Evolutionary conservation across 2,329 filamentous ascomycete species (phyloP).

Genomic region (Coleophoma cylindrospora): DNA sequence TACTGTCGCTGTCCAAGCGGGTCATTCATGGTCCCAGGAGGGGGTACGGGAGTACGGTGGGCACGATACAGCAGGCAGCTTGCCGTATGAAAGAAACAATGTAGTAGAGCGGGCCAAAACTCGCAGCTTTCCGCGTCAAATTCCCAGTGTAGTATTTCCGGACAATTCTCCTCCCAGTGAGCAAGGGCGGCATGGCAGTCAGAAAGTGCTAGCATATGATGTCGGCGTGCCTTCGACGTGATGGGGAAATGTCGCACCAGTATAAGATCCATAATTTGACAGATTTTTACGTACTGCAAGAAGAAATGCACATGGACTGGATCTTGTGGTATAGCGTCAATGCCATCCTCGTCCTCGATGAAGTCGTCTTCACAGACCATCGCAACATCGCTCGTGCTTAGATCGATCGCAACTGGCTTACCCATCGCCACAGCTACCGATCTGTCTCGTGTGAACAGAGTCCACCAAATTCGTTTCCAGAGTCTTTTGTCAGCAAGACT

Average conservation of each 20-base stretch:
- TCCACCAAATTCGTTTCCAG: constrained; percentile 99
- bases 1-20: neutral
- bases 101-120: constrained; percentile 90
- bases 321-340: constrained; percentile 52
- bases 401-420: constrained; percentile 85
- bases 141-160: constrained; percentile 79
- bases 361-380: constrained; percentile 96
- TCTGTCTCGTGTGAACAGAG: constrained; percentile 85
- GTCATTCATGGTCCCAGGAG: neutral
- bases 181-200: constrained; percentile 95
- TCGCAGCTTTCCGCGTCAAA: constrained; percentile 74
- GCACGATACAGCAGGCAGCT: neutral
- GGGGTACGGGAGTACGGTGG: neutral
- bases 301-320: constrained; percentile 91
- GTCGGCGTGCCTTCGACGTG: constrained; percentile 70
- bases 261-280: constrained; percentile 94
- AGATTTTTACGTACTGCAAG: constrained; percentile 92
- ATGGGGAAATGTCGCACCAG: constrained; percentile 93
- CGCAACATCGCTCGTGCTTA: constrained; percentile 38
- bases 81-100: constrained; percentile 36
- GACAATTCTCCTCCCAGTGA: constrained; percentile 94
- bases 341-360: constrained; percentile 78
- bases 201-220: constrained; percentile 87
- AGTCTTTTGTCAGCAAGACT: constrained; percentile 83
- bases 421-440: constrained; percentile 94